phyloP scores from a whole-genome alignment of 176 grass and related monocot species.

The Lolium rigidum region DNA sequence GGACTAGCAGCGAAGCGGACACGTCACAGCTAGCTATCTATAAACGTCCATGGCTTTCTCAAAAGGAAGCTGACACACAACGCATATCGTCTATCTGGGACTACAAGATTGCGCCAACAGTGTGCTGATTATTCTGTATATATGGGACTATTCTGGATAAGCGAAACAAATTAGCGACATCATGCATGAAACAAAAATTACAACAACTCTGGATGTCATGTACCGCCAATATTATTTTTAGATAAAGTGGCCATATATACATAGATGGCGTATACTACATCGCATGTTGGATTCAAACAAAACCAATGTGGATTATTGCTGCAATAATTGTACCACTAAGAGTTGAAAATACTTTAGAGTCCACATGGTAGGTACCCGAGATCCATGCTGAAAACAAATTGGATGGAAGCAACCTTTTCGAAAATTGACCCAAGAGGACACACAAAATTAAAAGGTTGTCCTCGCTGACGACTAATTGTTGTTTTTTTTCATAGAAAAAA shows the following conservation, averaged over 20 bases:
- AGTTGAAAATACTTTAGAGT: background rate
- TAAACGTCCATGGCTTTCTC: too few species aligned
- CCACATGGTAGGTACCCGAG: background rate
- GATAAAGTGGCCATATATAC: background rate
- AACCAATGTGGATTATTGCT: background rate
- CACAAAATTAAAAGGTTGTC: background rate
- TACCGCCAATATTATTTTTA: background rate
- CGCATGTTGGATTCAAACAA: background rate
- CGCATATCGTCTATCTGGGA: background rate
- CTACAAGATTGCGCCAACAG: background rate
- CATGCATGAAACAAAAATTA: background rate
- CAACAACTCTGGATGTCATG: background rate
- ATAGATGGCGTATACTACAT: background rate
- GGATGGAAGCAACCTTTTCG: background rate
- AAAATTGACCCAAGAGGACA: background rate
- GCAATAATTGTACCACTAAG: slow-evolving; percentile 24
- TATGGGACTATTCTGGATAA: slow-evolving; percentile 11
- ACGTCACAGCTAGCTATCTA: too few species aligned
- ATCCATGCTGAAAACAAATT: background rate
- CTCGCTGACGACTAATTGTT: background rate
- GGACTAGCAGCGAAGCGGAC: background rate
- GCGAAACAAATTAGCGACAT: background rate
- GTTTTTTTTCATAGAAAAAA: too few species aligned
- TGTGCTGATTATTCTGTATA: slow-evolving; percentile 2
- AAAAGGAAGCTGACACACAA: slow-evolving; percentile 35